Base-by-base conservation (phyloP, 805 yeast species). In the Wickerhamiella brachini region DNA sequence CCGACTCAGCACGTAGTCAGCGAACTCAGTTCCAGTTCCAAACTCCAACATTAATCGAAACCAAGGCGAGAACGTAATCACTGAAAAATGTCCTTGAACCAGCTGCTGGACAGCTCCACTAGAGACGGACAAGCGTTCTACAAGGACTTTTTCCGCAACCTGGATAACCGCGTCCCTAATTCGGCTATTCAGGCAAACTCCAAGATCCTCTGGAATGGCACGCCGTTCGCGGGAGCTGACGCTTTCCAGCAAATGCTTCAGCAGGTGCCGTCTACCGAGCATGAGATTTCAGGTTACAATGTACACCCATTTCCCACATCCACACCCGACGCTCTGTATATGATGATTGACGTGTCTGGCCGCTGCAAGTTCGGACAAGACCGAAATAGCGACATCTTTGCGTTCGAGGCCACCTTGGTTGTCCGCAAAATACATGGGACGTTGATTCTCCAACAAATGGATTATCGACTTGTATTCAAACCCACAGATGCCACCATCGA, bases 151-250 rank as follows among this genome's bases (percentile, higher is more conserved):
- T 65, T 69, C 60, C 48, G 52, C 38, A 63, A 65, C 13, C 54
- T 68, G 44, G 73, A 70, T 54, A 26, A 44, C 12, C 58, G 61
- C 37, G 55, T 63, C 29, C 52, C 58, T 5, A 62, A 61, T 21
- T 55, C 64, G n/a, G 52, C 62, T 13, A 45, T 60, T 5, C 37
- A 52, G n/a, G 64, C 67, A 8, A 57, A 58, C 17, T 65, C 71
- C 2, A 65, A 69, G 12, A 62, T 70, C 24, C 68, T 70, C 15
- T 70, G 70, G 68, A 68, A 70, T 54, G 74, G 74, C 22, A 65
- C 65, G 31, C 73, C 74, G 39, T 53, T 70, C 20, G 65, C 59
- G 10, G 74, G 74, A 8, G 61, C 63, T 8, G 66, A 60, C n/a
- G 64, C 66, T 10, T 62, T 68, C 49, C 49, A 59, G 29, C 64